These are phyloP conservation scores for Syzygium aromaticum DNA, from an alignment of 345 rosid species.

Conservation along the genomic window DNA sequence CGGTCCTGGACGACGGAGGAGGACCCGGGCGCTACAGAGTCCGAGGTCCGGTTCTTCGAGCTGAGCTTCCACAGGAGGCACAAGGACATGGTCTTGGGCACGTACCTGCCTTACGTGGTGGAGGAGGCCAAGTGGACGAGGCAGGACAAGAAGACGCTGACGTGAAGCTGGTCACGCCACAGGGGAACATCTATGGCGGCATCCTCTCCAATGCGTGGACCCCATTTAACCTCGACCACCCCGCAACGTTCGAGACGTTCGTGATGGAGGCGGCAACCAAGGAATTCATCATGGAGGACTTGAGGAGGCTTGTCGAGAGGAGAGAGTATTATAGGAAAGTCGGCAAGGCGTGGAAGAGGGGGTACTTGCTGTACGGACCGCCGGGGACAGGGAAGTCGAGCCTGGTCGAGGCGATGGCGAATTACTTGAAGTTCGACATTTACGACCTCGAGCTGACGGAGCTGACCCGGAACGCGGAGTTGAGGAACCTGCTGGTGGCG, in stretches of 20 bases:
- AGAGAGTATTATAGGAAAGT: conserved; percentile 48
- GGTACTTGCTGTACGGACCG: conserved; percentile 63
- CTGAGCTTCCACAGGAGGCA: conserved; percentile 48
- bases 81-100: conserved; percentile 34
- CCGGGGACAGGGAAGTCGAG: conserved; percentile 79
- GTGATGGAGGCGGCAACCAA: conserved; percentile 45
- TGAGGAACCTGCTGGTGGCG: conserved; percentile 42
- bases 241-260: conserved; percentile 62
- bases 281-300: conserved; percentile 38
- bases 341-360: conserved; percentile 82
- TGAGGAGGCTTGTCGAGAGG: conserved; percentile 45
- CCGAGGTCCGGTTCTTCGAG: conserved; percentile 36
- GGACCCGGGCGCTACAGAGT: background rate
- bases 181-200: conserved; percentile 14
- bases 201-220: conserved; percentile 38
- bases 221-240: conserved; percentile 53
- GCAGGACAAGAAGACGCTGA: conserved; percentile 36
- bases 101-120: conserved; percentile 43
- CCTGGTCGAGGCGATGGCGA: conserved; percentile 73
- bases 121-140: conserved; percentile 22
- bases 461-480: conserved; percentile 31
- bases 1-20: background rate
- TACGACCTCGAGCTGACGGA: conserved; percentile 54
- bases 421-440: conserved; percentile 60
- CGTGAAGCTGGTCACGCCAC: conserved; percentile 47